These are phyloP conservation scores for Gomphus bonarii DNA, from an alignment of 1,284 basidiomycete species.

Conservation along the genomic window DNA sequence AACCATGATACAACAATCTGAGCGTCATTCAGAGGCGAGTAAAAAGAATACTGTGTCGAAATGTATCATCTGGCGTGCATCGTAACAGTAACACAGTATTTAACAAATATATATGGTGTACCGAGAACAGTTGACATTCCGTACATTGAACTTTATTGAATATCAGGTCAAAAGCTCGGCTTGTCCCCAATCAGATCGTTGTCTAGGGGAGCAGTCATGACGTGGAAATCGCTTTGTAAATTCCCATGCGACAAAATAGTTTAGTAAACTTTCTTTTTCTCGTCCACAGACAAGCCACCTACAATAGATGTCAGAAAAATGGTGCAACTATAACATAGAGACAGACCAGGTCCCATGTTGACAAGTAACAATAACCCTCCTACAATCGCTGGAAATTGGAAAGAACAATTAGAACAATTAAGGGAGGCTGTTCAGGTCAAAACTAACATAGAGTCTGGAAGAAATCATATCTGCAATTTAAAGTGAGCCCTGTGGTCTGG, in stretches of 20 bases:
- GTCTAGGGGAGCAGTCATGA: background rate
- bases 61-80: background rate
- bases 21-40: no score
- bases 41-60: no score
- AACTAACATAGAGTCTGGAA: slow-evolving; percentile 86
- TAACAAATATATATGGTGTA: background rate
- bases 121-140: background rate
- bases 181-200: background rate
- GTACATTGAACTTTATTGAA: background rate
- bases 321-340: background rate
- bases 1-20: background rate
- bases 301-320: slow-evolving; percentile 1
- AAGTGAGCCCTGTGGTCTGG: background rate
- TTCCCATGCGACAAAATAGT: background rate
- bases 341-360: slow-evolving; percentile 88
- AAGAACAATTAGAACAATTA: background rate
- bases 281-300: slow-evolving; percentile 95
- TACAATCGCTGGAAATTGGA: slow-evolving; percentile 67
- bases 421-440: background rate
- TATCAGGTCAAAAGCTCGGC: background rate
- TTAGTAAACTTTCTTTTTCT: slow-evolving; percentile 94
- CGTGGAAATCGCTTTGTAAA: background rate
- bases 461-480: slow-evolving; percentile 64
- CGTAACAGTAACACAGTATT: background rate
- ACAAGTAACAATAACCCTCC: slow-evolving; percentile 95